These are phyloP conservation scores for Plicaturopsis crispa DNA, from an alignment of 768 basidiomycete species.

Conservation along the genomic window DNA sequence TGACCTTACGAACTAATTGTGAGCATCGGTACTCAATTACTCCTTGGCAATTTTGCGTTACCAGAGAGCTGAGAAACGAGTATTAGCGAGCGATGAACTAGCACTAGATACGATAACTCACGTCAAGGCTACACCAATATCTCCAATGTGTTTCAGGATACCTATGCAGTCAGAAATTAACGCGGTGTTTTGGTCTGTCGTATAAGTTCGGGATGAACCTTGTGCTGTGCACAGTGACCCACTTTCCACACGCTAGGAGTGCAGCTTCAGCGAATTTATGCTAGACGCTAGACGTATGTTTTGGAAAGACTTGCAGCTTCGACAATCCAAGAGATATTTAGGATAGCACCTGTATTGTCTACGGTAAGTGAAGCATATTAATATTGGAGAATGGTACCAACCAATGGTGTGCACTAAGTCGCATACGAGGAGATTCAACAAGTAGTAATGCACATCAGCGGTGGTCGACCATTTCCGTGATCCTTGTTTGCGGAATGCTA, in stretches of 20 bases:
- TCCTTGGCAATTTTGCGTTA: conserved; percentile 5
- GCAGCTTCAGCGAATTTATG: no score
- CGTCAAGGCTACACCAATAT: conserved; percentile 33
- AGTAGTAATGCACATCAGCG: conserved; percentile 25
- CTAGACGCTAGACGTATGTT: no score
- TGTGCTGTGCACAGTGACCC: conserved; percentile 25
- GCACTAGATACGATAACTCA: conserved; percentile 17
- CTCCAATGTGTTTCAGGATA: conserved; percentile 30
- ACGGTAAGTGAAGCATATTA: not conserved
- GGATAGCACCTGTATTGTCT: not conserved
- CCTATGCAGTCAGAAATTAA: no score
- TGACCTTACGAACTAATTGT: conserved; percentile 15
- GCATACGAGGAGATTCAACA: conserved; percentile 21
- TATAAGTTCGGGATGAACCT: no score
- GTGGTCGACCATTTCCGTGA: conserved; percentile 20
- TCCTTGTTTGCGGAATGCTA: conserved; percentile 15
- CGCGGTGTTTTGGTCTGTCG: no score
- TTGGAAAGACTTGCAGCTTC: no score
- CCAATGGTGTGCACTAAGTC: conserved; percentile 26
- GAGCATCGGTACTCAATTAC: not conserved
- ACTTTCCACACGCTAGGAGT: conserved; percentile 21
- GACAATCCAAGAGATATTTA: no score
- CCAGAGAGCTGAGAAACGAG: conserved; percentile 6
- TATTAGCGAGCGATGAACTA: no score
- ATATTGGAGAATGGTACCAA: conserved; percentile 9